Percentiles rank a stretch among this genome's conserved stretches.
Evolutionary conservation across 371 early-diverging fungal species (phyloP).

Genomic region (Entomophthora muscae): DNA sequence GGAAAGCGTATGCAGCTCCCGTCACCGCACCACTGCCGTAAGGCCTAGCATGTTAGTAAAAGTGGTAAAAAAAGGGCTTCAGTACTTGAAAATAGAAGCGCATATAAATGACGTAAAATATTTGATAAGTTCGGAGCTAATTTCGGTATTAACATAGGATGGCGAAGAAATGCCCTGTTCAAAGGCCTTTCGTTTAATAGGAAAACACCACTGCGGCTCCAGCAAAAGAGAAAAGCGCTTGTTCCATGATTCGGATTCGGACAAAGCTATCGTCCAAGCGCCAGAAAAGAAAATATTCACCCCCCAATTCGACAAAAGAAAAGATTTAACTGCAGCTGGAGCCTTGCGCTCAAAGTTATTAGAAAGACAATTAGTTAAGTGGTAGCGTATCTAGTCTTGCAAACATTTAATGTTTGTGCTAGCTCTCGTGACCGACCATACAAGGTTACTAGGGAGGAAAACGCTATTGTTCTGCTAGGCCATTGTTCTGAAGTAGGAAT

Average conservation of each 20-base stretch:
- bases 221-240: background rate
- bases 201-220: constrained; percentile 36
- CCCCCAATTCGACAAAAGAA: background rate
- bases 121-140: background rate
- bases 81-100: constrained; percentile 73
- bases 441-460: constrained; percentile 6
- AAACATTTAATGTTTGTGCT: background rate
- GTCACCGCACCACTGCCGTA: constrained; percentile 41
- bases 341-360: background rate
- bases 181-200: constrained; percentile 50
- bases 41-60: constrained; percentile 71
- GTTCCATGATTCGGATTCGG: background rate
- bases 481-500: constrained; percentile 36
- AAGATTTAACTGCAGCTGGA: background rate
- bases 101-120: constrained; percentile 52
- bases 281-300: background rate
- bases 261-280: constrained; percentile 12
- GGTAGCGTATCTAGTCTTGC: background rate
- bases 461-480: constrained; percentile 28
- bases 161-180: constrained; percentile 54
- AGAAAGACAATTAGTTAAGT: background rate
- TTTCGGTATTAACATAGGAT: constrained; percentile 26
- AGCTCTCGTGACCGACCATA: background rate
- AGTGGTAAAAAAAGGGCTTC: constrained; percentile 81
- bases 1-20: constrained; percentile 60